phyloP scores from a whole-genome alignment of 176 grass and related monocot species.

The Otatea glauca region DNA sequence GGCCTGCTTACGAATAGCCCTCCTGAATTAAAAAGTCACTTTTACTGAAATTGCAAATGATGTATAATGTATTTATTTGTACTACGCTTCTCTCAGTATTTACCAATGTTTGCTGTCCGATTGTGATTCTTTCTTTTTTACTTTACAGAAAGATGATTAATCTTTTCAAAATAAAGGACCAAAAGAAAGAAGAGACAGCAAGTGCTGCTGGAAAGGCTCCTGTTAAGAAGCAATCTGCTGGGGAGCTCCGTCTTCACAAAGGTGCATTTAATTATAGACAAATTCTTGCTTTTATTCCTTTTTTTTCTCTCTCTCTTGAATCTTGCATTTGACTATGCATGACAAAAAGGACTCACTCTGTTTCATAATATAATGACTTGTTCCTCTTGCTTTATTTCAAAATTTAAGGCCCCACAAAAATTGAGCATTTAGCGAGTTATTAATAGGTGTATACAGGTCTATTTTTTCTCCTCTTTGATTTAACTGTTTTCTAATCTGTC shows the following conservation, averaged over 20 bases:
- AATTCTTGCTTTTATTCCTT: neutral
- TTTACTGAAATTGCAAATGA: neutral
- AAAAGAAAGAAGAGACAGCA: constrained; percentile 79
- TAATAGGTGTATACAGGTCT: neutral
- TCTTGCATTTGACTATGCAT: neutral
- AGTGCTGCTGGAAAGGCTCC: constrained; percentile 65
- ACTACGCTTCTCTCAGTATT: neutral
- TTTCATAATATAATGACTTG: neutral
- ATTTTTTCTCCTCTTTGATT: neutral
- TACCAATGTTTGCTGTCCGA: neutral
- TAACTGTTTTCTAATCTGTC: neutral
- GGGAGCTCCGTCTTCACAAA: constrained; percentile 85
- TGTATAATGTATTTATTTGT: neutral
- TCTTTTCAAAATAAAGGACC: constrained; percentile 87
- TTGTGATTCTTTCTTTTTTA: constrained; percentile 19
- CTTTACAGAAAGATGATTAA: constrained; percentile 74
- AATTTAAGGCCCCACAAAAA: constrained; percentile 29
- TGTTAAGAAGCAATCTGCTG: constrained; percentile 79
- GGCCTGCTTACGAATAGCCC: neutral
- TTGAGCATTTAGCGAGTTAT: neutral
- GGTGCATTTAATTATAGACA: constrained; percentile 39
- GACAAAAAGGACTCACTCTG: neutral
- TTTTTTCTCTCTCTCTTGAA: neutral
- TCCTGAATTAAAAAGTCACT: neutral
- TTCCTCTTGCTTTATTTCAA: neutral